phyloP scores from a whole-genome alignment of 106 monocot genomes.

The Dioscorea zingiberensis region DNA sequence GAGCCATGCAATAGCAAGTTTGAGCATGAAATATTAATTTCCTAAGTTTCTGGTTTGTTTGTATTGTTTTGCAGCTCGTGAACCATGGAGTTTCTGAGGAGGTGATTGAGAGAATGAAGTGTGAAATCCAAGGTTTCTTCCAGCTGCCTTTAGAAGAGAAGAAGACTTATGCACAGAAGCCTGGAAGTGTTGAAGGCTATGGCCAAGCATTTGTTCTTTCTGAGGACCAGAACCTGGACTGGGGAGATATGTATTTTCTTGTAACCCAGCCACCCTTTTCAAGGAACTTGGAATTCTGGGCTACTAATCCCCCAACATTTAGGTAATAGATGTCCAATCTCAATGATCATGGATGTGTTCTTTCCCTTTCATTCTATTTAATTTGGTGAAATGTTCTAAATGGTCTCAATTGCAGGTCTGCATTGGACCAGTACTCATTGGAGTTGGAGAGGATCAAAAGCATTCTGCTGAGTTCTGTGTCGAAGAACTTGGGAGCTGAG shows the following conservation, averaged over 20 bases:
- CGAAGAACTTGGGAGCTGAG: background rate
- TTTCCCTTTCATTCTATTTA: no score
- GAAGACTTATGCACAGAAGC: conserved; percentile 3
- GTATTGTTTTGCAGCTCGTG: conserved; percentile 8
- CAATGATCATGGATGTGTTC: no score
- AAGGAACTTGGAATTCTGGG: conserved; percentile 24
- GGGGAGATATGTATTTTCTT: conserved; percentile 26
- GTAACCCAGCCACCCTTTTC: conserved; percentile 1
- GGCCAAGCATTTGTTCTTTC: conserved; percentile 27
- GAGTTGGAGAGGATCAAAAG: no score
- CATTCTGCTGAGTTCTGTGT: no score
- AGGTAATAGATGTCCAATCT: conserved; percentile 7
- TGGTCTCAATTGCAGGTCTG: no score
- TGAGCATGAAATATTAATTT: background rate
- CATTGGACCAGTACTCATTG: no score
- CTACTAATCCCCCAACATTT: conserved; percentile 25
- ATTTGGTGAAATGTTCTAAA: no score
- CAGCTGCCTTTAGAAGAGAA: conserved; percentile 22
- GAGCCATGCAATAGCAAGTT: background rate
- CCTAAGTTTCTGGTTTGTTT: background rate
- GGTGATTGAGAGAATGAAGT: conserved; percentile 10
- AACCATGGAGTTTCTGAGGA: conserved; percentile 21
- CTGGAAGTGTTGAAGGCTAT: conserved; percentile 19
- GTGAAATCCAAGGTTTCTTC: conserved; percentile 21
- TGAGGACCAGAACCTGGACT: conserved; percentile 28